Conservation (phyloP, 148 eudicot species). For the Rhododendron mucronatum region DNA sequence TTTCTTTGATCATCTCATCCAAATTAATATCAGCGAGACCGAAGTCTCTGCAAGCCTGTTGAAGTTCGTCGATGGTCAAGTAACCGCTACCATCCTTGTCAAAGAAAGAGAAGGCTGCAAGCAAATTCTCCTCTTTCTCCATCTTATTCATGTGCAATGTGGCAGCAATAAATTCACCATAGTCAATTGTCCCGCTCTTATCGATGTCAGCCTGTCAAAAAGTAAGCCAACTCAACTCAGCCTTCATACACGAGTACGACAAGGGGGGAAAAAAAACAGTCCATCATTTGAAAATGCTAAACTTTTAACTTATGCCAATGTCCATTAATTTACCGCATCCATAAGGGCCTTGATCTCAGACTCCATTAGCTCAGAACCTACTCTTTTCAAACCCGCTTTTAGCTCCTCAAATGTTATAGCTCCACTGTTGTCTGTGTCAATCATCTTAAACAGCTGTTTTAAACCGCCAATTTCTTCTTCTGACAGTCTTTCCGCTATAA, state of each 20-base stretch:
- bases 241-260: not conserved
- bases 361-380: slow-evolving; percentile 30
- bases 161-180: slow-evolving; percentile 42
- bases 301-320: not conserved
- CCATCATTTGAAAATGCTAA: not conserved
- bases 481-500: slow-evolving; percentile 40
- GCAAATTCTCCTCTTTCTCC: slow-evolving; percentile 33
- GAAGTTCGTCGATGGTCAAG: slow-evolving; percentile 37
- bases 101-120: slow-evolving; percentile 33
- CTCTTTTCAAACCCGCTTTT: slow-evolving; percentile 27
- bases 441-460: slow-evolving; percentile 36
- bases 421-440: slow-evolving; percentile 39
- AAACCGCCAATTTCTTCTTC: slow-evolving; percentile 45
- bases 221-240: not conserved
- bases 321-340: slow-evolving; percentile 21
- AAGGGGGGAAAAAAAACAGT: not conserved
- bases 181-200: slow-evolving; percentile 35
- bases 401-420: slow-evolving; percentile 40
- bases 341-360: slow-evolving; percentile 36
- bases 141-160: slow-evolving; percentile 41
- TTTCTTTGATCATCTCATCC: slow-evolving; percentile 34
- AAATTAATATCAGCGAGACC: slow-evolving; percentile 33
- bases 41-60: slow-evolving; percentile 36
- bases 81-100: slow-evolving; percentile 40
- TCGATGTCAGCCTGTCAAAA: slow-evolving; percentile 31